Base-by-base conservation (phyloP, 2,329 filamentous ascomycete genomes). In the Alternaria brassicae region DNA sequence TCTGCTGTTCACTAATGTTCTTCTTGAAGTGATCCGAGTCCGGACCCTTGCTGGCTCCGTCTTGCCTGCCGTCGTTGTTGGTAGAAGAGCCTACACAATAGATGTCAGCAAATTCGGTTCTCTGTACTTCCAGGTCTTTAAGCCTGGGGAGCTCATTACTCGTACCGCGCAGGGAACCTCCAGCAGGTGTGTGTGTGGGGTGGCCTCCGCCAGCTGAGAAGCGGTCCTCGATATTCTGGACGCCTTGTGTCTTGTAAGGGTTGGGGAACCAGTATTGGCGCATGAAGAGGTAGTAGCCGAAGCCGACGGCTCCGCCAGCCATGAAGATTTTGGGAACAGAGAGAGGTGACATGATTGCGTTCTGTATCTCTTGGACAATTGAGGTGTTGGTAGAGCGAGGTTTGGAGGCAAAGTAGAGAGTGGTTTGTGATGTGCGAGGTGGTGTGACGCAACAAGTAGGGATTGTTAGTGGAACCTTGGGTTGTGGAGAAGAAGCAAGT, bases 191-290 rank as follows among this genome's bases (percentile, higher is more conserved):
- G 40, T 77, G 74, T 47, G 72, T 71, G 3, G 72, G 68, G 25
- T 69, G 53, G 4, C 66, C 75, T 53, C 76, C 76, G 32, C 70
- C 75, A 10, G 73, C 55, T 3, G 72, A 69, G 58, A 66, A 78
- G 23, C 73, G 68, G 48, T 75, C 68, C 55, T 76, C 75, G 40
- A 78, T 72, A 56, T 76, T 75, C 62, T 75, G 62, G n/a, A 72
- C 60, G 32, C 61, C 74, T 39, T 67, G 65, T 25, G 75, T 78
- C 67, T 76, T 76, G 68, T 75, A 76, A 10, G 75, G 72, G 61
- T 77, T 75, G 53, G 73, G 73, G 69, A 74, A 77, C 75, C 74
- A 77, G 65, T 77, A 74, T 52, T 71, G 71, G 56, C 74, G 70
- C 72, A 76, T 76, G 60, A 71, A 69, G 51, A 76, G 65, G 66